Conservation (phyloP, 208 protist genomes). For the Trypanosoma lewisi region DNA sequence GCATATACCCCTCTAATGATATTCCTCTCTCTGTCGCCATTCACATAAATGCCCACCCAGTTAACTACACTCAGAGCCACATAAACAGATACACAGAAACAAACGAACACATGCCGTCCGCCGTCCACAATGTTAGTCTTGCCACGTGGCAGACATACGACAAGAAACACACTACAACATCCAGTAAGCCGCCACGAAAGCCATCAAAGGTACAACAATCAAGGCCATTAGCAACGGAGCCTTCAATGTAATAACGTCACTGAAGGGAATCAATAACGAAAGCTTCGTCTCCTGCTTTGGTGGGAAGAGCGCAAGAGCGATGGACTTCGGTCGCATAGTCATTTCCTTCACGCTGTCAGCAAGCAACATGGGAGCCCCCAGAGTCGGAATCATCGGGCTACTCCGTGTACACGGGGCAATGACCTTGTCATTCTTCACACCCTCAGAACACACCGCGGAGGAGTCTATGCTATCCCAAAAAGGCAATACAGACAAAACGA, state of each 20-base stretch:
- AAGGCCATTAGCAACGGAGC: not conserved
- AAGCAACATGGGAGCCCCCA: not conserved
- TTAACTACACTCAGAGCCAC: too few species aligned
- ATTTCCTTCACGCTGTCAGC: not conserved
- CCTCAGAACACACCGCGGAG: not conserved
- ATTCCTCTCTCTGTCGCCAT: too few species aligned
- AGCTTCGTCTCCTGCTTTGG: not conserved
- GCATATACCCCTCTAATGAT: too few species aligned
- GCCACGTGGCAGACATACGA: too few species aligned
- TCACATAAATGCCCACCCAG: too few species aligned
- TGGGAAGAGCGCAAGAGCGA: slow-evolving; percentile 20
- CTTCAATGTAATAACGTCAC: not conserved
- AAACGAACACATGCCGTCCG: not conserved
- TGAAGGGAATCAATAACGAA: not conserved
- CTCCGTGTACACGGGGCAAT: not conserved
- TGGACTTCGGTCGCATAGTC: slow-evolving; percentile 12
- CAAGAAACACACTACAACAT: not conserved
- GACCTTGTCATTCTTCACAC: not conserved
- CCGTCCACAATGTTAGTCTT: too few species aligned
- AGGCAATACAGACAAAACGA: slow-evolving; percentile 59
- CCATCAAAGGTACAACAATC: not conserved
- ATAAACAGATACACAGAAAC: too few species aligned
- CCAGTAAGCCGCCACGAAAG: slow-evolving; percentile 4
- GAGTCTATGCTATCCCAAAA: too few species aligned
- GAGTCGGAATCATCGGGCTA: not conserved